A percentile compares a stretch with the other conserved stretches of the same genome.
These are phyloP conservation scores for Pichia sp. DNA, from an alignment of 1,139 yeast genomes.

Conservation along the genomic window DNA sequence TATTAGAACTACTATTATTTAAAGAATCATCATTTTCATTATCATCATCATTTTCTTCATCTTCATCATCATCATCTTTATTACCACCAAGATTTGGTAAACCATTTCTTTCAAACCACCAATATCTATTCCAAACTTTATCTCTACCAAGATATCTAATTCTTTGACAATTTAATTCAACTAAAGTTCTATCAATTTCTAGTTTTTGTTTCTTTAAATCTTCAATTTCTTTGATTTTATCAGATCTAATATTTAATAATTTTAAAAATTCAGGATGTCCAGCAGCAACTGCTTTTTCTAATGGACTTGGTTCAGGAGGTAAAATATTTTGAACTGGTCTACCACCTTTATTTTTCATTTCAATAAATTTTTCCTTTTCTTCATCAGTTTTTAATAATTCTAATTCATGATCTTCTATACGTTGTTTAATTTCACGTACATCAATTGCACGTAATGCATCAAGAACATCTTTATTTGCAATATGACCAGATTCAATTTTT, in stretches of 20 bases:
- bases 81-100: slow-evolving; percentile 53
- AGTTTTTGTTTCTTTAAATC: slow-evolving; percentile 42
- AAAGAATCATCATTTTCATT: slow-evolving; percentile 34
- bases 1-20: slow-evolving; percentile 29
- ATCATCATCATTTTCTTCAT: slow-evolving; percentile 34
- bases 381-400: slow-evolving; percentile 10
- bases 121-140: slow-evolving; percentile 75
- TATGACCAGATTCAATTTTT: slow-evolving; percentile 45
- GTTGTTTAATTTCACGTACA: slow-evolving; percentile 21
- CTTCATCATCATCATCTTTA: slow-evolving; percentile 38
- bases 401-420: slow-evolving; percentile 21
- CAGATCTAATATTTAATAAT: slow-evolving; percentile 40
- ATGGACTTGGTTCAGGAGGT: slow-evolving; percentile 40
- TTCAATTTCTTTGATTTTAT: slow-evolving; percentile 37
- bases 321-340: slow-evolving; percentile 27
- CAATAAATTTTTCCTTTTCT: slow-evolving; percentile 16
- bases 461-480: slow-evolving; percentile 36
- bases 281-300: slow-evolving; percentile 45
- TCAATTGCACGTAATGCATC: slow-evolving; percentile 30
- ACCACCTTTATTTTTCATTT: slow-evolving; percentile 28
- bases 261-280: slow-evolving; percentile 42
- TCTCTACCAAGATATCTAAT: slow-evolving; percentile 77
- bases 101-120: slow-evolving; percentile 94
- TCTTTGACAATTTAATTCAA: slow-evolving; percentile 73
- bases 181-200: slow-evolving; percentile 49